Base-by-base conservation (phyloP, 345 rosid species). In the Excoecaria cochinchinensis region DNA sequence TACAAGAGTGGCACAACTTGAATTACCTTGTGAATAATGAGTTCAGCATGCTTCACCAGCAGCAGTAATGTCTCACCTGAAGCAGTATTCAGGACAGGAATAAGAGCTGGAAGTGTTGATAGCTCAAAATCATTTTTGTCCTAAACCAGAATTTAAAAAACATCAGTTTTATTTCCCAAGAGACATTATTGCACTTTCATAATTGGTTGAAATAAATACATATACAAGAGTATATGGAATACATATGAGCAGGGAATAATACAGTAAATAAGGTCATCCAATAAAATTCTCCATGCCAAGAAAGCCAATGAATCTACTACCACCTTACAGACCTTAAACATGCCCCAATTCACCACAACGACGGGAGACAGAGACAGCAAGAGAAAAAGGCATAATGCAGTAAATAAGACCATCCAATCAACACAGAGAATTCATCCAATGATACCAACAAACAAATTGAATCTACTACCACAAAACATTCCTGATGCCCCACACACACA, bases 1-100 rank as follows among this genome's bases (percentile, higher is more conserved):
- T 44, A 60, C 47, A 59, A 21, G 44, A 50, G 39, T 40, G 59
- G 38, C 8, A 55, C 21, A 47, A 79, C 36, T 73, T 19, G 13
- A 42, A 1, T 62, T 86, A 91, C 98, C 98, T 93, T 95, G 85
- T 83, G 90, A 71, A 81, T 87, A 69, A 95, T 93, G 82, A 91
- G 94, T 69, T 95, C 97, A n/a, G 97, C 93, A 58, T 87, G 90
- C 88, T 89, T 93, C 77, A 93, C 89, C 81, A 95, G 95, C 85
- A 95, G 81, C 81, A 95, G 87, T 60, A 93, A 73, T 44, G 99
- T 89, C 84, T 95, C 99, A 3, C 99, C 98, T 2, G 97, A 80
- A 58, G 99, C 99, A 78, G 90, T 86, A 81, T 87, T 91, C 77
- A 93, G 81, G 81, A 93, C 97, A 72, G 99, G 99, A 76, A 89